Evolutionary conservation across 2,329 filamentous ascomycete species (phyloP), one percentile per base, ranked within the genome.

Genomic region (Colletotrichum cordylinicola): DNA sequence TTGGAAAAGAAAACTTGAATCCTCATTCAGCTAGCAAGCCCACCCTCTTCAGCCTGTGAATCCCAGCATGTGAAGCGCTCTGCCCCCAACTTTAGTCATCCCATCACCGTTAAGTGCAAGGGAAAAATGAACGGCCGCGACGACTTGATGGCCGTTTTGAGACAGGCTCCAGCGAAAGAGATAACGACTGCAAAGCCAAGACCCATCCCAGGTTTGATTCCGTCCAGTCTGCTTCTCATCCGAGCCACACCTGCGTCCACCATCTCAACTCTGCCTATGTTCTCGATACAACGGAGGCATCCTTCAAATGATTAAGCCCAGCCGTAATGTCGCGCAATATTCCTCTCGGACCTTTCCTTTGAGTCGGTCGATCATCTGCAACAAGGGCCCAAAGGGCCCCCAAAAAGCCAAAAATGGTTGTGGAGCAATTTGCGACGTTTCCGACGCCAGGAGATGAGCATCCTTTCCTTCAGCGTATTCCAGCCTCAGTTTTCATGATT

Each of bases 151-250:
- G 6, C 21, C 18, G 39, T 39, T 48, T 29, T n/a, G 29, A 65
- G 35, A 48, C 13, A 60, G 2, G 21, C 52, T 60, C 43, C 43
- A 52, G 43, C 64, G 43, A 61, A 52, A 21, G 33, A 10, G 10
- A 21, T 15, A n/a, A 2, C 9, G 43, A 21, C 29, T 31, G 7
- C n/a, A 43, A 65, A 35, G 58, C 43, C 29, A 64, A 48, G 27
- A 6, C 64, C 56, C 62, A 21, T 73, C 58, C 64, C 64, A 60
- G 48, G n/a, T 24, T 73, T 65, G 43, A 48, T 43, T 68, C 64
- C 62, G 35, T 75, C 58, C 43, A 73, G 70, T 75, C 27, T 74
- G 35, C 56, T 52, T 39, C 64, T 75, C 74, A 66, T 68, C 74
- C 65, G 58, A 75, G 73, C 70, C 58, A 73, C 73, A 64, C 39